Base-by-base conservation (phyloP, 805 yeast species). In the Pichia phayaonensis region DNA sequence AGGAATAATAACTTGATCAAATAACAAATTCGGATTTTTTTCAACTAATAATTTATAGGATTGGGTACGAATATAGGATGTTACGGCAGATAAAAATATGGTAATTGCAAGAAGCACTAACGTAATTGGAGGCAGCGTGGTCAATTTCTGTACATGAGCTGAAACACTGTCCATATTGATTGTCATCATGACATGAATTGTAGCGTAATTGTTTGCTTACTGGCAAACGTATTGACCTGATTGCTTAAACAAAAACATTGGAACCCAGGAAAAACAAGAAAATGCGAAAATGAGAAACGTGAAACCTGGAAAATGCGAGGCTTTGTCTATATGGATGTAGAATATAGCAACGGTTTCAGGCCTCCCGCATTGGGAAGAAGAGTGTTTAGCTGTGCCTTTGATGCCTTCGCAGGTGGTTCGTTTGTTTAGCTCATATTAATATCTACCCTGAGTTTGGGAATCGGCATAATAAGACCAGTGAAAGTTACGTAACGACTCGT, bases 1-100 rank as follows among this genome's bases (percentile, higher is more conserved):
- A 10, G 69, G 89, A 8, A 81, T 75, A 20, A 71, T 62, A 31
- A 83, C 68, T 29, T 71, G 70, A 42, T 69, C 69, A 51, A 73
- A 70, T n/a, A 59, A 53, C 22, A 67, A 49, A 24, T 61, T 47
- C 1, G 62, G 59, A 36, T 59, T 48, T 16, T 54, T 45, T 12
- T 57, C 46, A 15, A 62, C 47, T 12, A 55, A 40, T 5, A 47
- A 45, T 41, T 64, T 60, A 54, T 63, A 77, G 3, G 66, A 52
- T 46, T 63, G 68, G 20, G 67, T 58, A 58, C 79, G 76, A 38
- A 79, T 59, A 24, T 68, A 53, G 20, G 74, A 71, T 2, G 81
- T 65, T 12, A 72, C 46, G 2, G 65, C 40, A 0, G 85, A 73
- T 6, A 77, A 61, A 3, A 57, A 40, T 1, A 72, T 58, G 44